Conservation (phyloP, 2,329 filamentous ascomycete species). For the Aspergillus piperis region DNA sequence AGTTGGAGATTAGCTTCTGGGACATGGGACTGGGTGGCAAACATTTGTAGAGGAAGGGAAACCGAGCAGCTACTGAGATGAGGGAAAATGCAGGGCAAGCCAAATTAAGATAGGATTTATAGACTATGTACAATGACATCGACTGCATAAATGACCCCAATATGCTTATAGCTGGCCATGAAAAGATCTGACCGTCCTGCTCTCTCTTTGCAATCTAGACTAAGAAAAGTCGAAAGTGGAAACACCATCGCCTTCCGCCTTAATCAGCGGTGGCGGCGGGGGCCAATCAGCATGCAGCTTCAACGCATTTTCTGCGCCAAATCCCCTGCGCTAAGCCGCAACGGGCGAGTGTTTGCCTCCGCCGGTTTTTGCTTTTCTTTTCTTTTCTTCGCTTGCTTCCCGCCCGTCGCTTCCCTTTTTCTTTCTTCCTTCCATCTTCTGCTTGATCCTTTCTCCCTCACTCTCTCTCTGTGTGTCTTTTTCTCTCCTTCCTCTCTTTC, state of each 20-base stretch:
- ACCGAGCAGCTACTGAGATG: background rate
- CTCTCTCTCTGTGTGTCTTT: constrained; percentile 26
- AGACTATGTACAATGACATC: background rate
- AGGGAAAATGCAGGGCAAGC: background rate
- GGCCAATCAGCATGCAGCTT: background rate
- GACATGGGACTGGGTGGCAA: constrained; percentile 59
- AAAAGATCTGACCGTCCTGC: too few relatives aligned
- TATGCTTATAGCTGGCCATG: too few relatives aligned
- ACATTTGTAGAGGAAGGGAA: constrained; percentile 14
- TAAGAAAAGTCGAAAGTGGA: background rate
- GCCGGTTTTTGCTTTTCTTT: constrained; percentile 24
- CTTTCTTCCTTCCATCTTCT: constrained; percentile 13
- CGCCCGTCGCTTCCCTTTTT: constrained; percentile 28
- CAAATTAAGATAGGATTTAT: background rate
- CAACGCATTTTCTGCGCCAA: constrained; percentile 14
- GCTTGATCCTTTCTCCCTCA: too few relatives aligned
- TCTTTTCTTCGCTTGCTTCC: constrained; percentile 33
- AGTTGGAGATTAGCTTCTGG: constrained; percentile 77
- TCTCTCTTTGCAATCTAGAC: too few relatives aligned
- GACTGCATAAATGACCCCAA: too few relatives aligned
- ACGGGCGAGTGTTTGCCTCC: constrained; percentile 30
- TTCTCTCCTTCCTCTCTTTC: constrained; percentile 25
- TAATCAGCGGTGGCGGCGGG: background rate
- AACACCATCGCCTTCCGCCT: background rate
- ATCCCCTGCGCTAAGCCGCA: constrained; percentile 27